A percentile compares a stretch with the other conserved stretches of the same genome.
Evolutionary conservation across 805 yeast genomes (phyloP).

Genomic region (Komagataella ulmi): DNA sequence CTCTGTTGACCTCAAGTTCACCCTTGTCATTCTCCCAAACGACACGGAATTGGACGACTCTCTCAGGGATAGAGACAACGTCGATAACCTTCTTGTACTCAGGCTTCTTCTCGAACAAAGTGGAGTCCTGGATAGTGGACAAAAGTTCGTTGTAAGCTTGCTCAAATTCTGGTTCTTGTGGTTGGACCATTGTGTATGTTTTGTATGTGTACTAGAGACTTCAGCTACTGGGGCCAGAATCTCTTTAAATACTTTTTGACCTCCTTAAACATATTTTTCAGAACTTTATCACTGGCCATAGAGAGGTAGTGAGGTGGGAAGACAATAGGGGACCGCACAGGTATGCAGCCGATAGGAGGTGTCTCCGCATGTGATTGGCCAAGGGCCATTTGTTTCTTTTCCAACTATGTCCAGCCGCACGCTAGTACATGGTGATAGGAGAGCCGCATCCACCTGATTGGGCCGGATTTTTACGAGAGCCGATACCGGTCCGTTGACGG

Average conservation of each 20-base stretch:
- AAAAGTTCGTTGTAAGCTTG: conserved; percentile 95
- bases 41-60: conserved; percentile 94
- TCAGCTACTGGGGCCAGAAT: not conserved
- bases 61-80: conserved; percentile 89
- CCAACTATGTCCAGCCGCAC: not conserved
- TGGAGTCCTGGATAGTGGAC: conserved; percentile 81
- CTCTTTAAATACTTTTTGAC: not conserved
- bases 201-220: not conserved
- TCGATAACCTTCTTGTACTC: conserved; percentile 80
- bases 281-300: not conserved
- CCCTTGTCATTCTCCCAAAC: conserved; percentile 96
- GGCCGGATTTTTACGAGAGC: not conserved
- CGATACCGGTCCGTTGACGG: not conserved
- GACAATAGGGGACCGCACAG: not conserved
- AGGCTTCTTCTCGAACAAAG: conserved; percentile 81
- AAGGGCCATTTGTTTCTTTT: not conserved
- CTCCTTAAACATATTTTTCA: not conserved
- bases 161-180: conserved; percentile 95
- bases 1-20: conserved; percentile 84
- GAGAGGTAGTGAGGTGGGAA: not conserved
- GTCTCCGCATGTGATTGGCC: not conserved
- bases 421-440: not conserved
- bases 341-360: not conserved
- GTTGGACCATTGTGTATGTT: conserved; percentile 46
- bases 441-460: not conserved